Percentiles rank a stretch among this genome's conserved stretches.
Evolutionary conservation across 192 early-diverging fungal genomes (phyloP).

Genomic region (Dimargaris cristalligena): DNA sequence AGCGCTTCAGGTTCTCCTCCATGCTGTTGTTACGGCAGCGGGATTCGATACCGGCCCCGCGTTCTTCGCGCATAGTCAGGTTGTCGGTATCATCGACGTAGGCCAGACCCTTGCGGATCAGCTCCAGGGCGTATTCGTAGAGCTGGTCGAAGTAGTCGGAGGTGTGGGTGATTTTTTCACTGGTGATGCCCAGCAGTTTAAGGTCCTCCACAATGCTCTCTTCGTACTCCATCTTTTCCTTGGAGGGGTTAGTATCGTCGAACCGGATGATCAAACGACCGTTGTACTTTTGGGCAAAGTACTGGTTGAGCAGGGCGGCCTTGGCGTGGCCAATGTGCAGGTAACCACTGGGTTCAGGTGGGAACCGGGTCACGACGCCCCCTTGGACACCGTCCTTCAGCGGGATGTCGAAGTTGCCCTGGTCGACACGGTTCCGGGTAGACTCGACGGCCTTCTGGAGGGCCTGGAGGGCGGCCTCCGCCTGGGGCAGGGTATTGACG

Average conservation of each 20-base stretch:
- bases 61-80: conserved; percentile 73
- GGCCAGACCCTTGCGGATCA: conserved; percentile 78
- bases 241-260: conserved; percentile 95
- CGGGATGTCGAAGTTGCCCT: conserved; percentile 86
- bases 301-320: conserved; percentile 93
- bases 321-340: conserved; percentile 99
- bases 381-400: conserved; percentile 65
- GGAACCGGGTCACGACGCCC: conserved; percentile 92
- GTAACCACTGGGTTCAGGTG: conserved; percentile 96
- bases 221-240: conserved; percentile 96
- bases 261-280: conserved; percentile 92
- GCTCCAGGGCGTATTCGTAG: conserved; percentile 63
- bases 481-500: conserved; percentile 40
- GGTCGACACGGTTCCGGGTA: conserved; percentile 38
- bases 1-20: conserved; percentile 79
- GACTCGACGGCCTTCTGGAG: background rate
- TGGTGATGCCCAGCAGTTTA: conserved; percentile 64
- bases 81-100: conserved; percentile 88
- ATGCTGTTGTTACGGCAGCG: conserved; percentile 68
- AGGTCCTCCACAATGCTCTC: conserved; percentile 90
- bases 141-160: conserved; percentile 83
- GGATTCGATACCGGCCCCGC: conserved; percentile 65
- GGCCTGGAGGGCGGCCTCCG: conserved; percentile 24
- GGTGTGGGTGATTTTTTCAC: conserved; percentile 66
- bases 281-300: conserved; percentile 78